Evolutionary conservation across 177 flowering plant genomes (phyloP), one percentile per base, ranked within the genome.

Genomic region (Vitis hybrid): DNA sequence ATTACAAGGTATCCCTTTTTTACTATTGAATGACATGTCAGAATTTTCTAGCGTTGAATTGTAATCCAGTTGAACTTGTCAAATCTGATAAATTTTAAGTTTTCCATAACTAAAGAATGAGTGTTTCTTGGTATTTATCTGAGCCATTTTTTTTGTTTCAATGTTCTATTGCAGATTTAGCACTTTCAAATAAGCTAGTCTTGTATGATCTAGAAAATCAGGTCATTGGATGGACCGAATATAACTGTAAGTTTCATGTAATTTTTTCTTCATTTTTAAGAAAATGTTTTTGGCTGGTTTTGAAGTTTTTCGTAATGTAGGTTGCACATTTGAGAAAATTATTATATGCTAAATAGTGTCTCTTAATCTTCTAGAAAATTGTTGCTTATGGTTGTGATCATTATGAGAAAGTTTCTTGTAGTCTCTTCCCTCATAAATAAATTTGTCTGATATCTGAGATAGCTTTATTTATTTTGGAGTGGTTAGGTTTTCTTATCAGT

Each of bases 221-320:
- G 76, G 77, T 72, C 61, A 89, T 94, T 64, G 97, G 97, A 70
- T 92, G 98, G 98, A 82, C 88, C 0, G 91, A 88, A 7, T 89
- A 94, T 76, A 90, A 92, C 81, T 94, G 98, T 94, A 71, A 88
- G 98, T 87, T 68, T 18, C 64, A 38, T 20, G 10, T 54, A n/a
- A 1, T 57, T 9, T 73, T 52, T 17, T 33, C 47, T 52, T 66
- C 44, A 14, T 67, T 19, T 59, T 44, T 56, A 19, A 10, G n/a
- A 52, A 59, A 28, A 11, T 44, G 50, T 64, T 53, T 19, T 13
- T 5, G 1, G 8, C 54, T 62, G 7, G 67, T 31, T 57, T 6
- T 11, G n/a, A 22, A 2, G 3, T 13, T 59, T 28, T 33, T 31
- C 4, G 28, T 62, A 11, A 28, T 44, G 47, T 1, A 28, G 18